These are phyloP conservation scores for Daldinia childiae DNA, from an alignment of 495 filamentous ascomycete genomes.

Conservation along the genomic window DNA sequence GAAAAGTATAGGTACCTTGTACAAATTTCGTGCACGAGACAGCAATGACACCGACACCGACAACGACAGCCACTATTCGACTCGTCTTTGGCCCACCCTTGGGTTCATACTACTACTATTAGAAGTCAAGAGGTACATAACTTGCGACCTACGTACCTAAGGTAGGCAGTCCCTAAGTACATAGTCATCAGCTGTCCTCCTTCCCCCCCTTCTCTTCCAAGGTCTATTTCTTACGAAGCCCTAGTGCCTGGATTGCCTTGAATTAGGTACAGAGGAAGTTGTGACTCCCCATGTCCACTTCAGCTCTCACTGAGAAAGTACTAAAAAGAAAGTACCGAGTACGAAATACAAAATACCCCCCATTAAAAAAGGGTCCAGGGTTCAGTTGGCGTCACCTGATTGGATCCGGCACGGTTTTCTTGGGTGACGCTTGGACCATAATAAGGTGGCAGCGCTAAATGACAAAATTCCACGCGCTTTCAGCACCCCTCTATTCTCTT, in stretches of 20 bases:
- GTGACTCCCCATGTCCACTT: not conserved
- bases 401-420: conserved; percentile 20
- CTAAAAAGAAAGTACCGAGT: not conserved
- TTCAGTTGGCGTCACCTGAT: conserved; percentile 41
- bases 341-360: not conserved
- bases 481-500: conserved; percentile 35
- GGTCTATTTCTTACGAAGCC: conserved; percentile 22
- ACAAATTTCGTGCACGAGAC: not conserved
- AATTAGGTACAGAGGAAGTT: not conserved
- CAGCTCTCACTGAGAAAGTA: conserved; percentile 2
- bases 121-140: conserved; percentile 12
- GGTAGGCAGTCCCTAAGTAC: conserved; percentile 15
- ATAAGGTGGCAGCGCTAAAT: conserved; percentile 39
- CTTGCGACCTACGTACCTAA: conserved; percentile 5
- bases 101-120: not conserved
- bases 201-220: not conserved
- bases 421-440: conserved; percentile 16
- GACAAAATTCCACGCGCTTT: conserved; percentile 40
- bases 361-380: conserved; percentile 24
- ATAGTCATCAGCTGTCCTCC: conserved; percentile 8
- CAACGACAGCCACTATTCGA: not conserved
- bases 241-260: conserved; percentile 5
- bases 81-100: conserved; percentile 6
- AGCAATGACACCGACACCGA: not conserved
- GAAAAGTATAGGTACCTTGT: not conserved